Evolutionary conservation across 768 basidiomycete species (phyloP), one percentile per base, ranked within the genome.

Genomic region (Butyriboletus loyo): DNA sequence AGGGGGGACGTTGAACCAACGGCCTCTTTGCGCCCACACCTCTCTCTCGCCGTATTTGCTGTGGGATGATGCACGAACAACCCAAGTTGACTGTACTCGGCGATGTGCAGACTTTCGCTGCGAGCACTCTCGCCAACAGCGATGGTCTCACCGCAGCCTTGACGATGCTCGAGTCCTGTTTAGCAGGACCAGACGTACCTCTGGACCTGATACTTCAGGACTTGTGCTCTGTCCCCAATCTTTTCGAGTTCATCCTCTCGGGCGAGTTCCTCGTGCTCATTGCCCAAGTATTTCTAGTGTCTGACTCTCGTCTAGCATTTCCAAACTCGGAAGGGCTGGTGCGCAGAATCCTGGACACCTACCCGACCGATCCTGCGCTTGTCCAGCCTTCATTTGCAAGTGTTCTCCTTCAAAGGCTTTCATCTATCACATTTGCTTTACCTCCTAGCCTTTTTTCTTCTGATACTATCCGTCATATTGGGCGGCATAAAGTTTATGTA

Each of bases 191-290:
- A 51, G 56, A 56, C 31, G 14, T 50, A 1, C 50, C 25, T 40
- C 55, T 67, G 57, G 57, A 45, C 51, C 55, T 63, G 61, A 54
- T 66, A 47, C 17, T 67, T n/a, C 61, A 60, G 50, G 58, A 68
- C 44, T 51, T 72, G 48, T 58, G 70, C 19, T 61, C 65, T 4
- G 30, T 56, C 6, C 60, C 68, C 0, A 35, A 54, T 13, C 56
- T 70, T 13, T 72, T 71, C 3, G 64, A 66, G 6, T 69, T 61
- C n/a, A 21, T 72, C 2, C 22, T 70, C 3, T 72, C 71, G 2
- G 53, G 69, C 65, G 49, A 46, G 58, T 54, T 19, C 15, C 7
- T 41, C 17, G n/a, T 31, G 44, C 15, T 41, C 7, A 0, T 24
- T 5, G 21, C 11, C 0, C 31, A 9, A n/a, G 4, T 19, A 13